Base-by-base conservation (phyloP, 139 green algal species). In the Chlorella sorokiniana region DNA sequence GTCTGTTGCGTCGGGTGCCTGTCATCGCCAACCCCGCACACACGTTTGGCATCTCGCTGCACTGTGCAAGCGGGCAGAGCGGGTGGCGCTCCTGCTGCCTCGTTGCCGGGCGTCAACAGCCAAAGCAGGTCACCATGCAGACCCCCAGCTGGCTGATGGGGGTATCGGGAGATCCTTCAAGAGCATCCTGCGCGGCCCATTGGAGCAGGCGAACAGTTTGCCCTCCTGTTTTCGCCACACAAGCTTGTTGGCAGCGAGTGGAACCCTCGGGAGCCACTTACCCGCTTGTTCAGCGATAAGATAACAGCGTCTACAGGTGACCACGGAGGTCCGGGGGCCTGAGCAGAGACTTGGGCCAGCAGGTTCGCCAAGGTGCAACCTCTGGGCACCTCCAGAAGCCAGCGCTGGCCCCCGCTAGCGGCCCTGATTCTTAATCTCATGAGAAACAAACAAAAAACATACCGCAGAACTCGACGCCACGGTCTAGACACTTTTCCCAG, bases 51-150 rank as follows among this genome's bases (percentile, higher is more conserved):
- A 59, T 59, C 48, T 59, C 48, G 48, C 14, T 25, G 48, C 48
- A 16, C 11, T 16, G 48, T 56, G 48, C 48, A 56, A 56, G 48
- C 14, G 16, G 48, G 48, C 48, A 16, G 48, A n/a, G n/a, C n/a
- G n/a, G n/a, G n/a, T n/a, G n/a, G n/a, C n/a, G n/a, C n/a, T 56
- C 11, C 48, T 56, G 48, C 48, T 56, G 29, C 25, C 31, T 59
- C 22, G 22, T n/a, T n/a, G 4, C 25, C 20, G 9, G 68, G 72
- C 5, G 33, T n/a, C 8, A 88, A 63, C 16, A 88, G 41, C 86
- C 86, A 90, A n/a, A 90, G 35, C 37, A 87, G 51, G 40, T 90
- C 86, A 37, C 86, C 86, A 56, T 33, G 52, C 79, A 78, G 25
- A 90, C 64, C 16, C 85, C 78, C 31, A 88, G 51, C 42, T 52